Conservation (phyloP, 2,329 filamentous ascomycete species). For the Nigrograna mackinnonii region DNA sequence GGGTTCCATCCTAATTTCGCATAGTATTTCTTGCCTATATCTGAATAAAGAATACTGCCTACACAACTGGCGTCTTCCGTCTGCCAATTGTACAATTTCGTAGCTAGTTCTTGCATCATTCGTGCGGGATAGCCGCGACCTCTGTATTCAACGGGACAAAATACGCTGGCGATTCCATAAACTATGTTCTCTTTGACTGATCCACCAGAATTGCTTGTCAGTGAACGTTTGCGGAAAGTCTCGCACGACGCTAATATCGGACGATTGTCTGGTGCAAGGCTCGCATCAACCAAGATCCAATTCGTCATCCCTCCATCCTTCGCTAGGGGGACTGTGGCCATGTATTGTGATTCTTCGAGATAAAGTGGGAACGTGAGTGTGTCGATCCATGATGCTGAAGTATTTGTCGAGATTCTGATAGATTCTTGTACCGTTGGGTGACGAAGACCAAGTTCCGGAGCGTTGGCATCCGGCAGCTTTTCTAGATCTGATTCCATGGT, state of each 20-base stretch:
- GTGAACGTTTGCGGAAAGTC: conserved; percentile 45
- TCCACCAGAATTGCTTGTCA: conserved; percentile 45
- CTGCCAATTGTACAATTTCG: conserved; percentile 55
- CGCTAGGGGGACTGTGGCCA: conserved; percentile 62
- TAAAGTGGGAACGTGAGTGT: conserved; percentile 61
- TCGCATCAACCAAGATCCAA: conserved; percentile 58
- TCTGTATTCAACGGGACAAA: conserved; percentile 65
- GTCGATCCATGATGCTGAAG: conserved; percentile 62
- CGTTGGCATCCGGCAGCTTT: no score
- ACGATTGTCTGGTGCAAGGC: conserved; percentile 40
- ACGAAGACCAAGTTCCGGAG: conserved; percentile 57
- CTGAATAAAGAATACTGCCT: conserved; percentile 81
- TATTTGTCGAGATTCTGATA: conserved; percentile 58
- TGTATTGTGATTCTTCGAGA: conserved; percentile 61
- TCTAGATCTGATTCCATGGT: no score
- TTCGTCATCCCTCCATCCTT: conserved; percentile 55
- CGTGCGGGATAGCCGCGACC: conserved; percentile 73
- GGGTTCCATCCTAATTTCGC: conserved; percentile 72
- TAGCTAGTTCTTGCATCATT: conserved; percentile 72
- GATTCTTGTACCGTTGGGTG: conserved; percentile 63
- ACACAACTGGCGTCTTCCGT: conserved; percentile 43
- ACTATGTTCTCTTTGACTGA: conserved; percentile 58
- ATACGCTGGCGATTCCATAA: conserved; percentile 78
- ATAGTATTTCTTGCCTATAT: conserved; percentile 82
- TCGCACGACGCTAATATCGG: conserved; percentile 60